Percentiles rank a stretch among this genome's conserved stretches.
These are phyloP conservation scores for Cercospora citrullina DNA, from an alignment of 2,329 filamentous ascomycete species.

Conservation along the genomic window DNA sequence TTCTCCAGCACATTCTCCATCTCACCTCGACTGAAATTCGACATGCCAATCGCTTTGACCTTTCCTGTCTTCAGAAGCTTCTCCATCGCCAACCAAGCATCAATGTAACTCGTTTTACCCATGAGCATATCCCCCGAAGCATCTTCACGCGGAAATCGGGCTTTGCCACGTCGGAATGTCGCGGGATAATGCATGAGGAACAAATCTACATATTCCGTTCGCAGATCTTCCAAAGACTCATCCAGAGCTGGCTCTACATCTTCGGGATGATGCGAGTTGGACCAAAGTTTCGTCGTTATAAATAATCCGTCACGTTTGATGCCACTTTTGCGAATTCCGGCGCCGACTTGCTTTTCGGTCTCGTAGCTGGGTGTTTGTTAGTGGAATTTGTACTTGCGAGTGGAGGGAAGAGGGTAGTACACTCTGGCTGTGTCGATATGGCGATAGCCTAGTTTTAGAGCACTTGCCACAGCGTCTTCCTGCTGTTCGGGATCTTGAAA, in stretches of 20 bases:
- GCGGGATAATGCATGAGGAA: neutral
- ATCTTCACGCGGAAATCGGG: neutral
- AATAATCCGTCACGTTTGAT: neutral
- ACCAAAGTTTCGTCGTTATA: neutral
- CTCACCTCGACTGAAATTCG: neutral
- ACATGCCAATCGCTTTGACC: neutral
- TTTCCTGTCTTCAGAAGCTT: neutral
- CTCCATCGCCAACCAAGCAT: neutral
- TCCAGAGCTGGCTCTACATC: neutral
- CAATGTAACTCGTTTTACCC: neutral
- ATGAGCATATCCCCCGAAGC: neutral
- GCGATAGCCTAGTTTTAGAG: neutral
- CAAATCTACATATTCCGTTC: neutral
- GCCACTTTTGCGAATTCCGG: neutral
- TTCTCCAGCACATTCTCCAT: neutral
- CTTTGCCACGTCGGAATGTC: neutral
- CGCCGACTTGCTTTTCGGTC: neutral
- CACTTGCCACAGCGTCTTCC: slow-evolving; percentile 30
- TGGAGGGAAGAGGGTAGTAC: neutral
- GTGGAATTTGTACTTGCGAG: no score
- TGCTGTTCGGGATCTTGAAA: slow-evolving; percentile 46
- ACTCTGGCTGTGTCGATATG: neutral
- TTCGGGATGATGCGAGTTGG: neutral
- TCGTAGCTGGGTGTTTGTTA: neutral
- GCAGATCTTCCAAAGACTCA: neutral